Base-by-base conservation (phyloP, 495 filamentous ascomycete genomes). In the Oleoguttula mirabilis region DNA sequence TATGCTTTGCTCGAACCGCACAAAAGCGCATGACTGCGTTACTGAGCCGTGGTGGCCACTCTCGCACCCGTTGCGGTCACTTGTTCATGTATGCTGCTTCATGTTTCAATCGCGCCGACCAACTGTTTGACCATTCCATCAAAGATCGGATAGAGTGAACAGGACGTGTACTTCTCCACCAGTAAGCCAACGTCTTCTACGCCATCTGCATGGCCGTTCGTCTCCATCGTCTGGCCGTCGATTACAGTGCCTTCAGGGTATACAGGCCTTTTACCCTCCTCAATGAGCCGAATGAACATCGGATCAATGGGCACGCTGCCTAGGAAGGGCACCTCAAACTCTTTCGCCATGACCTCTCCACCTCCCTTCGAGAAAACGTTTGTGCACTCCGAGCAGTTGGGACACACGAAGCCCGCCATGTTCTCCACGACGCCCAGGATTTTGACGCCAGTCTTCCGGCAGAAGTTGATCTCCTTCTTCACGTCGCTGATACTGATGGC, bases 331-430 rank as follows among this genome's bases (percentile, higher is more conserved):
- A 98, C 82, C 3, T 66, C 70, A 59, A 88, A 86, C 52, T 96
- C 84, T 50, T 70, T 61, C 14, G 87, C 86, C 90, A 98, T 94
- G 19, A 82, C 75, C 61, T 84, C 63, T 6, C 92, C 90, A 6
- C 90, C 90, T 14, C 90, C 92, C 39, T 76, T 84, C 36, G 77
- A 80, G 57, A 96, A 96, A 41, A 96, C 65, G 65, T 96, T 84
- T 32, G 84, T 93, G 60, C 86, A 84, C 61, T 92, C 85, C 50
- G 80, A 82, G 64, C 90, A 98, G 56, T 87, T 84, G 24, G 88
- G 88, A 62, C 90, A 98, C 41, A 94, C 81, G 62, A 88, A 98
- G 1, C 90, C 90, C 20, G 80, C 80, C 92, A 98, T 96, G 61
- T 98, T 98, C 66, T 98, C 90, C 27, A 98, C 70, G 2, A 98